These are phyloP conservation scores for Elsinoe fawcettii DNA, from an alignment of 2,329 filamentous ascomycete species.

Conservation along the genomic window DNA sequence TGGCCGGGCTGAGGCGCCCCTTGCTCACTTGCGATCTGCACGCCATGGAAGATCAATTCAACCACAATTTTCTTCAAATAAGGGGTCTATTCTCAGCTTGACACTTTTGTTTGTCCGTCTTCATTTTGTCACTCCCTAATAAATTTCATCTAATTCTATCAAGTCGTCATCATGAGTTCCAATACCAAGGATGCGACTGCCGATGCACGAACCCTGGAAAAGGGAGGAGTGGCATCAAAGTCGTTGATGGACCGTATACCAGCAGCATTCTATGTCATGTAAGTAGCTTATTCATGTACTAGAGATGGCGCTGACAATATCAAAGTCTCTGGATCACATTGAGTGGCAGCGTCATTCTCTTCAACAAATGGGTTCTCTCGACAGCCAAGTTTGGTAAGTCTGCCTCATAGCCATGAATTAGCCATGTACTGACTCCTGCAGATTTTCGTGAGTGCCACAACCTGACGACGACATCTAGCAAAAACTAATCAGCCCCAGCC, in stretches of 20 bases:
- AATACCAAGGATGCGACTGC: neutral
- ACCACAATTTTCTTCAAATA: neutral
- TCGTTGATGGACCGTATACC: conserved; percentile 5
- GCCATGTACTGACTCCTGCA: conserved; percentile 19
- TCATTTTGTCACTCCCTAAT: neutral
- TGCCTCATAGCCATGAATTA: neutral
- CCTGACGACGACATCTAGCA: neutral
- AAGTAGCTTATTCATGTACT: neutral
- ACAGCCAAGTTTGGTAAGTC: conserved; percentile 71
- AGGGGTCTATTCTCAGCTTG: neutral
- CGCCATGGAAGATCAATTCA: neutral
- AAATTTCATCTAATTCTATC: neutral
- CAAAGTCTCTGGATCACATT: conserved; percentile 81
- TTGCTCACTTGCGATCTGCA: conserved; percentile 4
- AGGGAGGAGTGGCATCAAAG: neutral
- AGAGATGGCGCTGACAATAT: neutral
- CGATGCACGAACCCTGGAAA: neutral
- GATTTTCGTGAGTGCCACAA: conserved; percentile 39
- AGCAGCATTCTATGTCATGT: conserved; percentile 3
- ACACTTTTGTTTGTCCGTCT: neutral
- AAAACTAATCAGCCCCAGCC: conserved; percentile 43
- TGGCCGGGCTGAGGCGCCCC: neutral
- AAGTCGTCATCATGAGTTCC: neutral
- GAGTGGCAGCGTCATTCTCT: conserved; percentile 90
- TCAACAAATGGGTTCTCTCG: conserved; percentile 98